Percentiles rank a stretch among this genome's conserved stretches.
These are phyloP conservation scores for Apiospora rasikravindrae DNA, from an alignment of 2,329 filamentous ascomycete species.

Conservation along the genomic window DNA sequence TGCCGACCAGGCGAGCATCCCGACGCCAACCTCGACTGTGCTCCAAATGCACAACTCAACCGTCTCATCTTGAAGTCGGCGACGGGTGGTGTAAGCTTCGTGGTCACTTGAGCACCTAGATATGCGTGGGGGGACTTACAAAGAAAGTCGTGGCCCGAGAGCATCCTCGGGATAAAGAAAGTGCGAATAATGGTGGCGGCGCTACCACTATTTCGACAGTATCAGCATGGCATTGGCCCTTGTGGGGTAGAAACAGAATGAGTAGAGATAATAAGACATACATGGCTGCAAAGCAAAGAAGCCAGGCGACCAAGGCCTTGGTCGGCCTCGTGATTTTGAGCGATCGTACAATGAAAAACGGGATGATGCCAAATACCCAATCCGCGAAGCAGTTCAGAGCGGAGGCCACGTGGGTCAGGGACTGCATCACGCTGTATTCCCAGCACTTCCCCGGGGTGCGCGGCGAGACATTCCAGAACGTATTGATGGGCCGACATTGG, in stretches of 20 bases:
- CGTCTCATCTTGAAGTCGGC: background rate
- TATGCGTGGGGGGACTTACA: background rate
- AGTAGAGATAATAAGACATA: background rate
- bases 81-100: background rate
- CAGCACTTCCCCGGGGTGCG: constrained; percentile 21
- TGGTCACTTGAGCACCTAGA: background rate
- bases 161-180: background rate
- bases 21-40: constrained; percentile 8
- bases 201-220: background rate
- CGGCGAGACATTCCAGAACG: constrained; percentile 20
- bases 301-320: constrained; percentile 20
- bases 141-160: background rate
- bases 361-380: constrained; percentile 19
- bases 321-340: constrained; percentile 17
- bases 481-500: constrained; percentile 18
- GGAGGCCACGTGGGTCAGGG: constrained; percentile 8
- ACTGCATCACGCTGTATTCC: constrained; percentile 14
- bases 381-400: constrained; percentile 19
- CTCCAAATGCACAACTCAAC: constrained; percentile 11
- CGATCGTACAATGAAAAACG: constrained; percentile 19
- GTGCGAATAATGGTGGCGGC: background rate
- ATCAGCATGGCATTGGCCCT: background rate
- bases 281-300: constrained; percentile 22
- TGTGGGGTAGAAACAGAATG: background rate
- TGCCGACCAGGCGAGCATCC: background rate